Percentiles rank a stretch among this genome's conserved stretches.
Evolutionary conservation across 2,329 filamentous ascomycete species (phyloP).

Genomic region (Xylariaceae sp.): DNA sequence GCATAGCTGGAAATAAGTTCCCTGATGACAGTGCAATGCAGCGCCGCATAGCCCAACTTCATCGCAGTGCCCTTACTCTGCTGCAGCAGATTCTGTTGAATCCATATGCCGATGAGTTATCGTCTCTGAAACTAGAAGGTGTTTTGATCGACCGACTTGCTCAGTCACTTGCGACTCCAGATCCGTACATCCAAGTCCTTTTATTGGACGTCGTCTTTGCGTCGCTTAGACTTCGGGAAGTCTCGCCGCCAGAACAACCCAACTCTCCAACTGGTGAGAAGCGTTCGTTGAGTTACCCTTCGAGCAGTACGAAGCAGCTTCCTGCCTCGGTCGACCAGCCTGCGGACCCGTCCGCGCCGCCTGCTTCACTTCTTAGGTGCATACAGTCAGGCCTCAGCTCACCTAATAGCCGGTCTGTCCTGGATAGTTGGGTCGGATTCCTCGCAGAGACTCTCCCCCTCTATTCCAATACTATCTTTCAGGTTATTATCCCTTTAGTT

Average conservation of each 20-base stretch:
- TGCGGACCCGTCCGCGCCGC: slow-evolving; percentile 46
- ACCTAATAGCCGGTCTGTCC: slow-evolving; percentile 63
- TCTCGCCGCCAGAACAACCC: slow-evolving; percentile 37
- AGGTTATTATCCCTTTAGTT: slow-evolving; percentile 83
- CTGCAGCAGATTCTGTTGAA: slow-evolving; percentile 64
- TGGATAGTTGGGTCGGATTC: slow-evolving; percentile 90
- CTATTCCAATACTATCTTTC: slow-evolving; percentile 79
- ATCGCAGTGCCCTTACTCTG: slow-evolving; percentile 64
- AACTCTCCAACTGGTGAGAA: slow-evolving; percentile 45
- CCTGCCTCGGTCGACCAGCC: slow-evolving; percentile 31
- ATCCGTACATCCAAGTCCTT: slow-evolving; percentile 68
- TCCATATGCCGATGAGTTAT: slow-evolving; percentile 54
- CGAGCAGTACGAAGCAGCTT: slow-evolving; percentile 38
- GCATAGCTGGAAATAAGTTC: slow-evolving; percentile 45
- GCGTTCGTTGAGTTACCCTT: slow-evolving; percentile 40
- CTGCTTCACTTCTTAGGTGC: slow-evolving; percentile 71
- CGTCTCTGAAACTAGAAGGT: slow-evolving; percentile 63
- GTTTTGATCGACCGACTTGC: slow-evolving; percentile 64
- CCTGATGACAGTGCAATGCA: slow-evolving; percentile 35
- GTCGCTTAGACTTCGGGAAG: slow-evolving; percentile 61
- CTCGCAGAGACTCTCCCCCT: slow-evolving; percentile 77
- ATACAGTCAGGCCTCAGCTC: slow-evolving; percentile 77
- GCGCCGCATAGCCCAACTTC: slow-evolving; percentile 58
- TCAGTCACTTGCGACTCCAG: slow-evolving; percentile 54
- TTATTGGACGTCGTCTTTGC: slow-evolving; percentile 74